Conservation (phyloP, 2,329 filamentous ascomycete genomes). For the Plectosphaerella cucumerina region DNA sequence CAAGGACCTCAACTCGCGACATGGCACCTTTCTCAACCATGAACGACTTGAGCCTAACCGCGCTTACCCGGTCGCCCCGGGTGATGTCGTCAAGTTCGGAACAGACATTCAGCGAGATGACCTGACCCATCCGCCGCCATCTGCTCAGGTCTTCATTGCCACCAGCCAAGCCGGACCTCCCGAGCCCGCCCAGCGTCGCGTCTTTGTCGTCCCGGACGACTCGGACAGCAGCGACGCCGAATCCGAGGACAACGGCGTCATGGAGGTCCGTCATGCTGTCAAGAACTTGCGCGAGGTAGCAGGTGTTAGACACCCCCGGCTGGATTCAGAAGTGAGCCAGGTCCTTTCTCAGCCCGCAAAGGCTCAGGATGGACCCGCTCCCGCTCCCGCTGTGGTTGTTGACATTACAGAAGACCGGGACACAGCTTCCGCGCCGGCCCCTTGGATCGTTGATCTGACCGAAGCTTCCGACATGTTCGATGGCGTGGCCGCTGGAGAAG, state of each 20-base stretch:
- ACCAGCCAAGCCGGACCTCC: slow-evolving; percentile 15
- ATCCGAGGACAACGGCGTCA: slow-evolving; percentile 18
- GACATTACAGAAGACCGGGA: no score
- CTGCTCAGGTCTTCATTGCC: slow-evolving; percentile 19
- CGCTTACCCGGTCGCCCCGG: slow-evolving; percentile 14
- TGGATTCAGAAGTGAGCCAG: no score
- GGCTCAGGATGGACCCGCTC: no score
- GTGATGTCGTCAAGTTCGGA: slow-evolving; percentile 31
- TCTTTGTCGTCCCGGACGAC: slow-evolving; percentile 40
- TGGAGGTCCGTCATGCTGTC: slow-evolving; percentile 7
- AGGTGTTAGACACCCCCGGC: not conserved
- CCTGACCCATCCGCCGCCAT: slow-evolving; percentile 25
- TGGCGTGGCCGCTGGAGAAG: no score
- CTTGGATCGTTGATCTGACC: no score
- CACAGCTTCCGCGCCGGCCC: no score
- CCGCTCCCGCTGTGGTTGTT: no score
- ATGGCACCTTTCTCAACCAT: slow-evolving; percentile 46
- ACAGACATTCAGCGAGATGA: slow-evolving; percentile 22
- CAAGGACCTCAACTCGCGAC: slow-evolving; percentile 44
- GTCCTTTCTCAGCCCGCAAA: no score
- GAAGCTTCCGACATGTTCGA: no score
- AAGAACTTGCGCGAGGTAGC: slow-evolving; percentile 3
- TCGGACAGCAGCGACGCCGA: slow-evolving; percentile 26
- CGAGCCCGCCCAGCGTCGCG: slow-evolving; percentile 1
- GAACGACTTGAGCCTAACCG: slow-evolving; percentile 14